These are phyloP conservation scores for Glonium stellatum DNA, from an alignment of 495 filamentous ascomycete genomes.

Conservation along the genomic window DNA sequence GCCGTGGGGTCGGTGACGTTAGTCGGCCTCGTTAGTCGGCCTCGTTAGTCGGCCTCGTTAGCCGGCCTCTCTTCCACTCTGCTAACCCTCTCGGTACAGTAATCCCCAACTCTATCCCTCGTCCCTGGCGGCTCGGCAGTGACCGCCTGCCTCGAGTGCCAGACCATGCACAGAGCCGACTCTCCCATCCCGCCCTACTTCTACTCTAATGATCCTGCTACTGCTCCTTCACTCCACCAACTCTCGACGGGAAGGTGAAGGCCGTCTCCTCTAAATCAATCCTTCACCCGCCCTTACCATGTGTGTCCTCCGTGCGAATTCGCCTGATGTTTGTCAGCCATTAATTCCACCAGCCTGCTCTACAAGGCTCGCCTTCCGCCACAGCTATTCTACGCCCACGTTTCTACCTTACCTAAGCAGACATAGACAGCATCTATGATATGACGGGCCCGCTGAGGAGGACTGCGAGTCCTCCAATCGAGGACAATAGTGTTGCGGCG, in stretches of 20 bases:
- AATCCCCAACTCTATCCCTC: no score
- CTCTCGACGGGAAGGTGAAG: not conserved
- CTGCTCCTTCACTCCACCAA: not conserved
- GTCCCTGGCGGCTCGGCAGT: no score
- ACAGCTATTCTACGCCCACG: not conserved
- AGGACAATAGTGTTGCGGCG: no score
- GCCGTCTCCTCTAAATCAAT: not conserved
- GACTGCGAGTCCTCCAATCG: conserved; percentile 3
- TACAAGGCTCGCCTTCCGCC: not conserved
- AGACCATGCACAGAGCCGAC: no score
- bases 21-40: not conserved
- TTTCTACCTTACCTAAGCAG: conserved; percentile 3
- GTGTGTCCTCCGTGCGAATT: not conserved
- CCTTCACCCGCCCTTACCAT: not conserved
- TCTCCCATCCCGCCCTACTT: no score
- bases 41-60: no score
- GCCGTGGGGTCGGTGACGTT: not conserved
- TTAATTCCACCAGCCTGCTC: not conserved
- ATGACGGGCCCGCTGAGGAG: conserved; percentile 15
- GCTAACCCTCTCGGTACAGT: no score
- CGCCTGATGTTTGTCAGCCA: not conserved
- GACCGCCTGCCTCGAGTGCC: no score
- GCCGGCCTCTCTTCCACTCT: no score
- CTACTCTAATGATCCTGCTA: not conserved
- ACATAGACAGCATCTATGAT: conserved; percentile 14